Evolutionary conservation across 352 stramenopile species (phyloP).

Genomic region (Phytopythium litorale): DNA sequence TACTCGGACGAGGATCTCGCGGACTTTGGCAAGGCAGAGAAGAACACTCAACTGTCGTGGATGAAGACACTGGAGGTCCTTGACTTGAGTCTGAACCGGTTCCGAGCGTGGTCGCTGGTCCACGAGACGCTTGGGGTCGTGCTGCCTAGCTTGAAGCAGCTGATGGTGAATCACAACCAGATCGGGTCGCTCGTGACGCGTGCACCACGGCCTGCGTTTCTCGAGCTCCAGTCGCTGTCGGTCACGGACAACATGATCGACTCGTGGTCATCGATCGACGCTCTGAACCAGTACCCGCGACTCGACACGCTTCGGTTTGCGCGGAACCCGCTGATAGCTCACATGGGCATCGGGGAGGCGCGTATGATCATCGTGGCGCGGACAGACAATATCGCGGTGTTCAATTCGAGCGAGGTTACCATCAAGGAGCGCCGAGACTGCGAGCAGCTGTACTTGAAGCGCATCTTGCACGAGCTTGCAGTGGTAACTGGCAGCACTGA

Average conservation of each 20-base stretch:
- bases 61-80: conserved; percentile 37
- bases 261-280: conserved; percentile 74
- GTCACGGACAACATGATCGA: conserved; percentile 64
- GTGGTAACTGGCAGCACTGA: conserved; percentile 22
- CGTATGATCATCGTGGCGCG: conserved; percentile 71
- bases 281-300: conserved; percentile 50
- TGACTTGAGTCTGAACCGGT: conserved; percentile 60
- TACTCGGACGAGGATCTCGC: conserved; percentile 40
- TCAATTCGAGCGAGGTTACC: conserved; percentile 66
- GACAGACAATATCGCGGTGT: conserved; percentile 34
- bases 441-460: conserved; percentile 82
- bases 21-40: conserved; percentile 5
- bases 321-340: conserved; percentile 57
- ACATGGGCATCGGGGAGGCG: conserved; percentile 62
- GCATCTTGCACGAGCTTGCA: conserved; percentile 67
- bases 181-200: conserved; percentile 39
- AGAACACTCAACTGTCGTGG: conserved; percentile 11
- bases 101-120: conserved; percentile 49
- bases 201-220: conserved; percentile 18
- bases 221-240: conserved; percentile 50
- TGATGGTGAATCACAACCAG: conserved; percentile 61
- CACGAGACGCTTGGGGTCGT: conserved; percentile 24
- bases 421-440: conserved; percentile 64
- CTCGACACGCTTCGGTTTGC: conserved; percentile 66
- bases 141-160: conserved; percentile 49